Percentiles rank a stretch among this genome's conserved stretches.
Conservation (phyloP, 73 alveolate species). For the Blepharisma japonicum region DNA sequence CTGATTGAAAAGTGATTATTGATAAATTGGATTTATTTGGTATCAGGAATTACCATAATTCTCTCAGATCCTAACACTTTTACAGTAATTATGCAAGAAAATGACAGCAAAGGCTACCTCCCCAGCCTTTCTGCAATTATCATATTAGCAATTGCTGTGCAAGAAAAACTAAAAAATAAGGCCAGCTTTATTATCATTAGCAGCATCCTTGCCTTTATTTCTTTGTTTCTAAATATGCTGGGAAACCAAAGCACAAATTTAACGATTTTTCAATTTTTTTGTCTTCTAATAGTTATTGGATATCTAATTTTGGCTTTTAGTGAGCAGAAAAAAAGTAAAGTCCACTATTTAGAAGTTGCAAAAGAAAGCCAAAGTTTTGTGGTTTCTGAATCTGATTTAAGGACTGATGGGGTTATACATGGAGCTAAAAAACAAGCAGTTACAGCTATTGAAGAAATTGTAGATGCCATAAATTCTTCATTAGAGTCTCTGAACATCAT, state of each 20-base stretch:
- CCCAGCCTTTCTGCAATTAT: neutral
- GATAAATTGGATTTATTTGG: too few species aligned
- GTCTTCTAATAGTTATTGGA: neutral
- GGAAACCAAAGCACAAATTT: neutral
- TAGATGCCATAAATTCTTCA: too few species aligned
- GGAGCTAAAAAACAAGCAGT: neutral
- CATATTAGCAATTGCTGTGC: neutral
- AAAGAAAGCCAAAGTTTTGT: neutral
- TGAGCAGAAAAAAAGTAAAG: neutral
- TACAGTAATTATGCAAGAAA: neutral
- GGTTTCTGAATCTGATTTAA: neutral
- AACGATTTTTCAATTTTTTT: neutral
- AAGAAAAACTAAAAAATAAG: neutral
- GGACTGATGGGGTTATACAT: neutral
- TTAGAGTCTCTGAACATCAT: too few species aligned
- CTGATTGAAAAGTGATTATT: too few species aligned
- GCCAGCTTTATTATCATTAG: neutral
- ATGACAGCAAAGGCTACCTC: neutral
- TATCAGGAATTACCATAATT: too few species aligned
- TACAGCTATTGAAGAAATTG: too few species aligned
- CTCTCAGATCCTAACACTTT: conserved; percentile 6
- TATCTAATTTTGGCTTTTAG: neutral
- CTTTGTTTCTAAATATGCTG: neutral
- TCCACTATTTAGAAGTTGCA: neutral
- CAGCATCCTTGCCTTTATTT: neutral